These are phyloP conservation scores for Diplodia seriata DNA, from an alignment of 2,329 filamentous ascomycete species.

Conservation along the genomic window DNA sequence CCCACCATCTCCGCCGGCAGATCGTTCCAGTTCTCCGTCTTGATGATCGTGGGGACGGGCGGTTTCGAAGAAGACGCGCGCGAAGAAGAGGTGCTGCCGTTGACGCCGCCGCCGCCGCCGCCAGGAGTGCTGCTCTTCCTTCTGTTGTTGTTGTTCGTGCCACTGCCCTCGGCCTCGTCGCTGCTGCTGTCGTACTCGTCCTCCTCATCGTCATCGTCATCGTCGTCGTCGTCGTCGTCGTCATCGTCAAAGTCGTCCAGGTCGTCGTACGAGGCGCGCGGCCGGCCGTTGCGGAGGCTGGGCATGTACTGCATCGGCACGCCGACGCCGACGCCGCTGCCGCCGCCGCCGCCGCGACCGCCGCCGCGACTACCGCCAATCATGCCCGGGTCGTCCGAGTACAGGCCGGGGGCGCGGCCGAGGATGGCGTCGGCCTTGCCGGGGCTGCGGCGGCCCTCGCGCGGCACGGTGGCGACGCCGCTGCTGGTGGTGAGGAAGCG, in stretches of 20 bases:
- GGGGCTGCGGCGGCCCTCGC: conserved; percentile 47
- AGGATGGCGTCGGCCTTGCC: conserved; percentile 53
- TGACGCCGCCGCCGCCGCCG: background rate
- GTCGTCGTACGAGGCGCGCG: conserved; percentile 25
- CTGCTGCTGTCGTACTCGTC: conserved; percentile 43
- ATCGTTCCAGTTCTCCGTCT: conserved; percentile 56
- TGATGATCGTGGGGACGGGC: conserved; percentile 32
- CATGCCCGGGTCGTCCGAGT: conserved; percentile 38
- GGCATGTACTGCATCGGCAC: conserved; percentile 52
- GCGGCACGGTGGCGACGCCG: conserved; percentile 43
- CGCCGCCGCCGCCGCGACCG: too few relatives aligned
- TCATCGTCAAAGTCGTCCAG: conserved; percentile 30
- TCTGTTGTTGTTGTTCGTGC: conserved; percentile 30
- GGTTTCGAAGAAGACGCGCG: too few relatives aligned
- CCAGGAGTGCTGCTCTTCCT: conserved; percentile 37
- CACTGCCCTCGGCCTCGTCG: conserved; percentile 46
- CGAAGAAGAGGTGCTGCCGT: background rate
- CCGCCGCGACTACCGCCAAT: too few relatives aligned
- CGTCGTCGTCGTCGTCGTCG: conserved; percentile 40
- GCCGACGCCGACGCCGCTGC: conserved; percentile 36
- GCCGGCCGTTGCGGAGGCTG: conserved; percentile 34
- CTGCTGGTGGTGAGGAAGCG: conserved; percentile 47
- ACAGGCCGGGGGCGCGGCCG: conserved; percentile 47
- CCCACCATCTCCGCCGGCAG: conserved; percentile 54
- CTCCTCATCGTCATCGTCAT: conserved; percentile 40